Conservation (phyloP, 192 early-diverging fungal genomes). For the Funneliformis mosseae region DNA sequence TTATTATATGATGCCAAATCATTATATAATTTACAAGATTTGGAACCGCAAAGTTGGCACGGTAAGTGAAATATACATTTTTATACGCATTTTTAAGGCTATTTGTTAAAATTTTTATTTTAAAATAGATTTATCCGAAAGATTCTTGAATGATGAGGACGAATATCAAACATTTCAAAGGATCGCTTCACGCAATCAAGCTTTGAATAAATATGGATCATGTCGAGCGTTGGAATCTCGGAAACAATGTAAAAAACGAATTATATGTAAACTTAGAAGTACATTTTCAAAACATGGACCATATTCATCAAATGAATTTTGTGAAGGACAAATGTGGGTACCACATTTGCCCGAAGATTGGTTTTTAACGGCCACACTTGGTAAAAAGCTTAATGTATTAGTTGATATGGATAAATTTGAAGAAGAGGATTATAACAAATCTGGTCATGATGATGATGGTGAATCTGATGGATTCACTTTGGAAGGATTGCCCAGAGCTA, state of each 20-base stretch:
- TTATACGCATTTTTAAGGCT: not conserved
- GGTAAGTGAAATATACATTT: not conserved
- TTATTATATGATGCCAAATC: conserved; percentile 22
- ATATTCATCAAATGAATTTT: not conserved
- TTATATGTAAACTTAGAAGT: conserved; percentile 16
- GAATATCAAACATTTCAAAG: conserved; percentile 5
- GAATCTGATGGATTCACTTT: not conserved
- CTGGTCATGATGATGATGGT: not conserved
- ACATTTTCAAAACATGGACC: conserved; percentile 12
- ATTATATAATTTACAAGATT: not conserved
- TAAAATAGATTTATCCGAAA: conserved; percentile 7
- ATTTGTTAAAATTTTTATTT: not conserved
- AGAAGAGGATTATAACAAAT: not conserved
- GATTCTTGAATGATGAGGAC: not conserved
- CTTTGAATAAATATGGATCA: conserved; percentile 6
- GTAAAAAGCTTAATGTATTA: not conserved
- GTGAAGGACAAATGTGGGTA: conserved; percentile 6
- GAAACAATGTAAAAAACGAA: conserved; percentile 2
- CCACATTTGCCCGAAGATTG: conserved; percentile 19
- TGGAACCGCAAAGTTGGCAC: conserved; percentile 17
- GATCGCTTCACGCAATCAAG: not conserved
- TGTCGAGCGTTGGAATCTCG: not conserved
- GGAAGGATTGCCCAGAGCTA: not conserved
- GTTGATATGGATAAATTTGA: conserved; percentile 10
- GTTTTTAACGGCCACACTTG: not conserved